Evolutionary conservation across 1,284 basidiomycete genomes (phyloP).

Genomic region (Exobasidium rhododendri): DNA sequence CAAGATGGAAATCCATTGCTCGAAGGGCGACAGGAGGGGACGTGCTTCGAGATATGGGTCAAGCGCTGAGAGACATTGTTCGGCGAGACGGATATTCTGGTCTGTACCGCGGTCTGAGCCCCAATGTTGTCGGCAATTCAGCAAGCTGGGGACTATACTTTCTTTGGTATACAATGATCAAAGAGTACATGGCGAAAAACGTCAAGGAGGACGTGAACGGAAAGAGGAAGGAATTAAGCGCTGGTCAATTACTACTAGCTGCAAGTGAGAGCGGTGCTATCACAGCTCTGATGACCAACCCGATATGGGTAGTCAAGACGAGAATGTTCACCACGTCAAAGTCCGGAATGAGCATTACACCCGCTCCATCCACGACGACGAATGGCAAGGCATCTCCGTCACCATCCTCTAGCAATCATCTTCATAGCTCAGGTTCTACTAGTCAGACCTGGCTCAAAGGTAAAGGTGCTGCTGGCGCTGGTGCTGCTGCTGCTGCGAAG

Average conservation of each 20-base stretch:
- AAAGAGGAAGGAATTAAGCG: slow-evolving; percentile 60
- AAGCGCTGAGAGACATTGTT: slow-evolving; percentile 71
- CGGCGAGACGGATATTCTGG: slow-evolving; percentile 75
- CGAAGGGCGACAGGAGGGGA: slow-evolving; percentile 25
- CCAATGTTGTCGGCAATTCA: slow-evolving; percentile 94
- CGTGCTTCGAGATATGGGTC: slow-evolving; percentile 69
- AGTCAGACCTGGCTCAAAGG: background rate
- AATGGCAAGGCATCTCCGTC: background rate
- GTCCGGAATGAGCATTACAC: slow-evolving; percentile 61
- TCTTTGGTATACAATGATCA: slow-evolving; percentile 96
- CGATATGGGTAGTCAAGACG: slow-evolving; percentile 97
- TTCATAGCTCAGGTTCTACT: background rate
- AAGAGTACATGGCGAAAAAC: slow-evolving; percentile 55
- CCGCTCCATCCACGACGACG: background rate
- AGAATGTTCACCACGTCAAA: slow-evolving; percentile 83
- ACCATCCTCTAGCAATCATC: slow-evolving; percentile 3
- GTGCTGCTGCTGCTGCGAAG: background rate
- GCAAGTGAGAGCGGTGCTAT: slow-evolving; percentile 89
- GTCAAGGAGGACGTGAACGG: slow-evolving; percentile 12
- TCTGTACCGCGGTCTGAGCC: slow-evolving; percentile 81
- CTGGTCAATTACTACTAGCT: slow-evolving; percentile 79
- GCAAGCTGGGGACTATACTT: slow-evolving; percentile 97
- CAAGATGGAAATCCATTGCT: background rate
- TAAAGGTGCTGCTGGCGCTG: slow-evolving; percentile 13
- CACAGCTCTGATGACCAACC: slow-evolving; percentile 93